Percentiles rank a stretch among this genome's conserved stretches.
Evolutionary conservation across 768 basidiomycete genomes (phyloP).

Genomic region (Russula olivacea): DNA sequence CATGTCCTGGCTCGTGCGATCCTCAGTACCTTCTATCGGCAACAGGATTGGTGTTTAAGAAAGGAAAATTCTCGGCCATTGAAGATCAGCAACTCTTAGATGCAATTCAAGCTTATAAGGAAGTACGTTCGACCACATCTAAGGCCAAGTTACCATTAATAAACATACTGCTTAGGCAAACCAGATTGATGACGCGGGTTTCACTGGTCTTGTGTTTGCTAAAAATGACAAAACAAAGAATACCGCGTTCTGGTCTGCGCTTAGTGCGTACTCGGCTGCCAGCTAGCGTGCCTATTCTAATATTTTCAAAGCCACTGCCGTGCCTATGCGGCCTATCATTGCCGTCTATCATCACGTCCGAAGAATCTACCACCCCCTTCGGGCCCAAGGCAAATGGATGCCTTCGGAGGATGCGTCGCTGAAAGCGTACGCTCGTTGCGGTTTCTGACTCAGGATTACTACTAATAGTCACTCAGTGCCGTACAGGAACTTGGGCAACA

Average conservation of each 20-base stretch:
- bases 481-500: conserved; percentile 63
- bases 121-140: conserved; percentile 37
- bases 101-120: conserved; percentile 60
- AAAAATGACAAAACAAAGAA: conserved; percentile 52
- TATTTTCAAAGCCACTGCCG: conserved; percentile 47
- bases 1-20: background rate
- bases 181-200: conserved; percentile 47
- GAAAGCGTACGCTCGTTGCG: conserved; percentile 44
- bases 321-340: conserved; percentile 72
- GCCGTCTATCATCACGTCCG: conserved; percentile 82
- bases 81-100: conserved; percentile 61
- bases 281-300: background rate
- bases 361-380: conserved; percentile 61
- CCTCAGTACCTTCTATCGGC: conserved; percentile 5
- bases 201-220: conserved; percentile 62
- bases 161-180: conserved; percentile 37
- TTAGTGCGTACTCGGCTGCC: conserved; percentile 46
- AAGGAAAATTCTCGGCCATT: conserved; percentile 78
- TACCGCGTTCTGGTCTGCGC: conserved; percentile 71
- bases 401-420: conserved; percentile 58
- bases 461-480: conserved; percentile 42
- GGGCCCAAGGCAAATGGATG: conserved; percentile 65
- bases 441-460: background rate
- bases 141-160: background rate
- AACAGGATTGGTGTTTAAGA: conserved; percentile 77